Evolutionary conservation across 768 basidiomycete species (phyloP), one percentile per base, ranked within the genome.

Genomic region (Coprinopsis marcescibilis): DNA sequence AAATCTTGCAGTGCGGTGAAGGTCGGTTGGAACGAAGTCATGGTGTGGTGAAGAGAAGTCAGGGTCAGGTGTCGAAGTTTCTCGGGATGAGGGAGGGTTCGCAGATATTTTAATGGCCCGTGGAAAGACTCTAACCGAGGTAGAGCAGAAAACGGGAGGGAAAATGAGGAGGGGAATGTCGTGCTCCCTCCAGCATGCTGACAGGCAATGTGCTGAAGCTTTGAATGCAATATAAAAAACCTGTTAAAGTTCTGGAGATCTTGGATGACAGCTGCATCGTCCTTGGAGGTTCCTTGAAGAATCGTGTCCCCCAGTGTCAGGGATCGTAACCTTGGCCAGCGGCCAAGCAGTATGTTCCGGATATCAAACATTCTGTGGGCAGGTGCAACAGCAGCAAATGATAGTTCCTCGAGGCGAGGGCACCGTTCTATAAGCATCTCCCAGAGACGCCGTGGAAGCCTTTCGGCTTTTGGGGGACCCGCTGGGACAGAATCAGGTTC

Each of bases 401-500:
- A 57, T n/a, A 70, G 54, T 38, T 65, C 63, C 50, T 66, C 64
- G n/a, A 70, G 61, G 45, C 61, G 57, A 5, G 69, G 67, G 40
- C 61, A 64, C 33, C 63, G 59, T 44, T 70, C 67, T 20, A 70
- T 54, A 24, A 70, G 58, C 69, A 70, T 70, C 38, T 62, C 63
- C 69, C 69, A 70, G 32, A 65, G 60, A 42, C 62, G 53, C 34
- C 61, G 53, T 6, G 69, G 69, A 25, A 70, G 60, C 52, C 62
- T 68, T 56, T 69, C 67, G 21, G 57, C 51, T 33, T 53, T 60
- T 24, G 67, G 65, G 14, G 53, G 65, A 17, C 63, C 62, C 45
- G 63, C 67, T 69, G 13, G 35, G 29, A 41, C 40, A 23, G 50
- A 11, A 46, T 45, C 8, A 36, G 30, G 26, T 42, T 13, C 24